Percentiles rank a stretch among this genome's conserved stretches.
Conservation (phyloP, 179 eudicot genomes). For the Nepenthes alata region DNA sequence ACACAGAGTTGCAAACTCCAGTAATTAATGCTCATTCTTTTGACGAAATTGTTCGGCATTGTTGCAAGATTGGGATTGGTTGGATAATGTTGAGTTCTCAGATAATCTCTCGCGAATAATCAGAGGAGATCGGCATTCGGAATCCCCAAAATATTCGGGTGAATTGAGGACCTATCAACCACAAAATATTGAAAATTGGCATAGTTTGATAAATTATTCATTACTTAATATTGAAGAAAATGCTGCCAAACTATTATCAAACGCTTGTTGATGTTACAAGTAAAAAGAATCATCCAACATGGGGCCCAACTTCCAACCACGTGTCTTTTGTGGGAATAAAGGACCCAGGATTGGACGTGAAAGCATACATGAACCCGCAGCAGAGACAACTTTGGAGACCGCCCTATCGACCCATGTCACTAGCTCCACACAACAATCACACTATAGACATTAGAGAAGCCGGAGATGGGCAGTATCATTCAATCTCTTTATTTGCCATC, state of each 20-base stretch:
- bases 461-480: conserved; percentile 86
- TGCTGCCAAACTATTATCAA: conserved; percentile 17
- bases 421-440: conserved; percentile 1
- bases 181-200: background rate
- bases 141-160: conserved; percentile 18
- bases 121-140: background rate
- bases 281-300: conserved; percentile 29
- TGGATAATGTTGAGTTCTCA: conserved; percentile 9
- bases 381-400: no score
- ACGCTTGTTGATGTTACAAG: conserved; percentile 20
- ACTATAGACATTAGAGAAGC: conserved; percentile 38
- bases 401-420: conserved; percentile 5
- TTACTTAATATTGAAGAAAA: conserved; percentile 12
- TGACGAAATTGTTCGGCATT: conserved; percentile 38
- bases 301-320: conserved; percentile 22
- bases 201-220: conserved; percentile 1
- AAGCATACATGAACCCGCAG: conserved; percentile 9
- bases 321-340: conserved; percentile 10
- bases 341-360: conserved; percentile 11
- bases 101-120: background rate
- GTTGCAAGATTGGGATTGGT: conserved; percentile 20
- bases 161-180: no score
- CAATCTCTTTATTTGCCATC: conserved; percentile 92
- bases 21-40: conserved; percentile 31
- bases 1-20: conserved; percentile 25